Conservation (phyloP, 441 rosid genomes). For the Corymbia calophylla region DNA sequence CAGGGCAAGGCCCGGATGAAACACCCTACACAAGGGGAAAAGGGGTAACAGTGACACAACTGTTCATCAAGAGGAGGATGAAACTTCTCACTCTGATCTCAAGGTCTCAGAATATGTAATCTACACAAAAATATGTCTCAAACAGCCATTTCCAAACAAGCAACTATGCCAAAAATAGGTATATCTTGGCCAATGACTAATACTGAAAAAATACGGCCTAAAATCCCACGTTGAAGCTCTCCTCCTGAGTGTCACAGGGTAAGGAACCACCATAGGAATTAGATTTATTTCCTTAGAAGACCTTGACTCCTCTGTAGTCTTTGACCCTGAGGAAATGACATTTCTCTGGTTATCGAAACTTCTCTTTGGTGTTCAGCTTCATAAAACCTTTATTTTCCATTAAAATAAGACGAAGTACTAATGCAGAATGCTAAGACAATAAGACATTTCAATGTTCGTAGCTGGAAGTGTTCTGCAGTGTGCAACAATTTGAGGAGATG, state of each 20-base stretch:
- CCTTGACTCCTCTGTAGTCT: background rate
- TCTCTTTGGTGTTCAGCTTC: background rate
- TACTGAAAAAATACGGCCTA: background rate
- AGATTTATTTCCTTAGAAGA: background rate
- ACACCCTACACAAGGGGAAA: background rate
- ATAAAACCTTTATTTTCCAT: background rate
- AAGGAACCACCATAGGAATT: background rate
- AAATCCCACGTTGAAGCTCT: background rate
- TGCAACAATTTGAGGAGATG: background rate
- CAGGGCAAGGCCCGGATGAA: background rate
- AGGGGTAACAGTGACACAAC: background rate
- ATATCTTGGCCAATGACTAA: background rate
- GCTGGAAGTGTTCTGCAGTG: background rate
- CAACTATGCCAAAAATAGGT: background rate
- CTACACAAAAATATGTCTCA: background rate
- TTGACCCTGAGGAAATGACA: background rate
- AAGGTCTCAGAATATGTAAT: background rate
- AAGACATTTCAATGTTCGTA: background rate
- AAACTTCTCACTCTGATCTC: background rate
- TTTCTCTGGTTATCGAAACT: background rate
- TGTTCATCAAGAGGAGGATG: background rate
- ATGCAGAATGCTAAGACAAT: background rate
- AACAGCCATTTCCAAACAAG: background rate
- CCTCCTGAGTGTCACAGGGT: background rate
- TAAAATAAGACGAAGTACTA: background rate